Evolutionary conservation across 768 basidiomycete genomes (phyloP).

Genomic region (Galerina marginata): DNA sequence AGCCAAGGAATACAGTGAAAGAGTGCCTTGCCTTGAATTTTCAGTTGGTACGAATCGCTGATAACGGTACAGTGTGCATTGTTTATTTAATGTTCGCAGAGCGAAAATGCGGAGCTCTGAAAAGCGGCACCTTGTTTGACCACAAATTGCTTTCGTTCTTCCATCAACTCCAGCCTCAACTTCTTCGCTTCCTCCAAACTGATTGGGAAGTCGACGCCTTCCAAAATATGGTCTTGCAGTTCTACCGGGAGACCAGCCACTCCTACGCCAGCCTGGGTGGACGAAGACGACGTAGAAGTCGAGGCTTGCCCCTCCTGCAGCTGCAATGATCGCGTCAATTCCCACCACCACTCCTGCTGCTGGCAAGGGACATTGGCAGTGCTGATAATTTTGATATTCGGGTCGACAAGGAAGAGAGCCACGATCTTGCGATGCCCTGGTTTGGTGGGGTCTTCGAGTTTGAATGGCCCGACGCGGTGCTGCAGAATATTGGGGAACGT

Average conservation of each 20-base stretch:
- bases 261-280: background rate
- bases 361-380: constrained; percentile 38
- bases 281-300: background rate
- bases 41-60: too few species aligned
- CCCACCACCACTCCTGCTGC: constrained; percentile 36
- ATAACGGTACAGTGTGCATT: too few species aligned
- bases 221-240: constrained; percentile 20
- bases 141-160: constrained; percentile 34
- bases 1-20: too few species aligned
- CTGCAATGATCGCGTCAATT: constrained; percentile 12
- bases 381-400: constrained; percentile 34
- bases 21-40: too few species aligned
- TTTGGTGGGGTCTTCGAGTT: constrained; percentile 40
- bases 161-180: constrained; percentile 36
- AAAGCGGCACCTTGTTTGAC: constrained; percentile 15
- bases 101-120: constrained; percentile 19
- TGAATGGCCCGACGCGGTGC: constrained; percentile 44
- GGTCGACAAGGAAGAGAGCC: constrained; percentile 48
- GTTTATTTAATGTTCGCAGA: constrained; percentile 30
- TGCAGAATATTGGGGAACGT: constrained; percentile 50
- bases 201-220: constrained; percentile 28
- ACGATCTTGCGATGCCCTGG: constrained; percentile 51
- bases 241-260: constrained; percentile 17
- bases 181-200: constrained; percentile 31
- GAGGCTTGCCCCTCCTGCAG: constrained; percentile 6